A percentile compares a stretch with the other conserved stretches of the same genome.
Conservation (phyloP, 768 basidiomycete genomes). For the Porpolomopsis calyptriformis region DNA sequence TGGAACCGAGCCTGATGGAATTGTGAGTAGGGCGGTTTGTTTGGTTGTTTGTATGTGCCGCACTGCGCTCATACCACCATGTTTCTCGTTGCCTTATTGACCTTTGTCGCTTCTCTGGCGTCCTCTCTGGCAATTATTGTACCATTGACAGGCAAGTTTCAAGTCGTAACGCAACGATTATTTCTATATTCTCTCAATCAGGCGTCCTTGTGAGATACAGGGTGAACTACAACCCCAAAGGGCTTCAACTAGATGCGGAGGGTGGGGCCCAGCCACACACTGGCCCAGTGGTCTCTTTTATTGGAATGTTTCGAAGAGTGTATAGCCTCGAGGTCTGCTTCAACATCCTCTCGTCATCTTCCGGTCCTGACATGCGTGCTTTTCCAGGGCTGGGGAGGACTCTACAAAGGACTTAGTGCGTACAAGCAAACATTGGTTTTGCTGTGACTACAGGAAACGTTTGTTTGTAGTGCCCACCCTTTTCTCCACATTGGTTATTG, state of each 20-base stretch:
- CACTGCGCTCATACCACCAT: not conserved
- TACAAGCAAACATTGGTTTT: slow-evolving; percentile 1
- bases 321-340: slow-evolving; percentile 56
- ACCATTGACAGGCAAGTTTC: slow-evolving; percentile 30
- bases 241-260: slow-evolving; percentile 68
- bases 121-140: slow-evolving; percentile 49
- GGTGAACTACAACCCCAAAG: slow-evolving; percentile 81
- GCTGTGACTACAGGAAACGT: slow-evolving; percentile 1
- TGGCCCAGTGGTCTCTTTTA: slow-evolving; percentile 67
- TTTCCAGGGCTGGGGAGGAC: slow-evolving; percentile 48
- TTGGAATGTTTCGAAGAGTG: slow-evolving; percentile 63
- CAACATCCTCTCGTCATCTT: not conserved
- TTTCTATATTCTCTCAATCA: not conserved
- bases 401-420: slow-evolving; percentile 72
- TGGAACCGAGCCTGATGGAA: too few species aligned
- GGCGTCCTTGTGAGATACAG: slow-evolving; percentile 68
- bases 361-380: not conserved
- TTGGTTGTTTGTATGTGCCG: too few species aligned
- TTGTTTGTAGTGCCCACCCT: slow-evolving; percentile 31
- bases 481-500: slow-evolving; percentile 43
- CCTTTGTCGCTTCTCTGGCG: slow-evolving; percentile 36
- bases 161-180: not conserved
- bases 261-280: slow-evolving; percentile 68
- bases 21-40: too few species aligned
- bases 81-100: slow-evolving; percentile 27